Evolutionary conservation across 129 eudicot genomes (phyloP).

Genomic region (Saussurea involucrata): DNA sequence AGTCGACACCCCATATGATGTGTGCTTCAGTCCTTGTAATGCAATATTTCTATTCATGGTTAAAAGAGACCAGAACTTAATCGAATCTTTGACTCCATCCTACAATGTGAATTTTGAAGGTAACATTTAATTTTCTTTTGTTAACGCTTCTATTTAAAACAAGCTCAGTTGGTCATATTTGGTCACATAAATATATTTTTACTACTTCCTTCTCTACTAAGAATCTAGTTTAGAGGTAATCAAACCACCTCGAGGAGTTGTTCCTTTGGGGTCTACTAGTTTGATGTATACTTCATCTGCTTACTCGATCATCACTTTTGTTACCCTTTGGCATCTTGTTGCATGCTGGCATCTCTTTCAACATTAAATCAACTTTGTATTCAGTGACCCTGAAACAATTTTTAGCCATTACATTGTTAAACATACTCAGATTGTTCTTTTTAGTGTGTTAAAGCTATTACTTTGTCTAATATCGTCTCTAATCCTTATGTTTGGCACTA

Average conservation of each 20-base stretch:
- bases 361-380: background rate
- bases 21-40: background rate
- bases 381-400: background rate
- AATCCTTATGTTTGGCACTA: background rate
- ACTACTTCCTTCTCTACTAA: background rate
- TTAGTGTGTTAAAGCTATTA: background rate
- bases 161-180: background rate
- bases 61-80: background rate
- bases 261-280: background rate
- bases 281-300: background rate
- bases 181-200: background rate
- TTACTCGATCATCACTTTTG: background rate
- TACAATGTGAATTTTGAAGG: background rate
- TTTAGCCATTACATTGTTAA: background rate
- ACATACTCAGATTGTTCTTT: background rate
- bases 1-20: background rate
- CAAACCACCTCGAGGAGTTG: background rate
- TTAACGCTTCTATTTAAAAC: background rate
- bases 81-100: background rate
- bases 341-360: background rate
- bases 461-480: background rate
- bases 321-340: background rate
- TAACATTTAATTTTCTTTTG: background rate
- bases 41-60: background rate
- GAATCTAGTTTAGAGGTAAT: background rate